Evolutionary conservation across 2,329 filamentous ascomycete species (phyloP).

Genomic region (Samsoniella hepiali): DNA sequence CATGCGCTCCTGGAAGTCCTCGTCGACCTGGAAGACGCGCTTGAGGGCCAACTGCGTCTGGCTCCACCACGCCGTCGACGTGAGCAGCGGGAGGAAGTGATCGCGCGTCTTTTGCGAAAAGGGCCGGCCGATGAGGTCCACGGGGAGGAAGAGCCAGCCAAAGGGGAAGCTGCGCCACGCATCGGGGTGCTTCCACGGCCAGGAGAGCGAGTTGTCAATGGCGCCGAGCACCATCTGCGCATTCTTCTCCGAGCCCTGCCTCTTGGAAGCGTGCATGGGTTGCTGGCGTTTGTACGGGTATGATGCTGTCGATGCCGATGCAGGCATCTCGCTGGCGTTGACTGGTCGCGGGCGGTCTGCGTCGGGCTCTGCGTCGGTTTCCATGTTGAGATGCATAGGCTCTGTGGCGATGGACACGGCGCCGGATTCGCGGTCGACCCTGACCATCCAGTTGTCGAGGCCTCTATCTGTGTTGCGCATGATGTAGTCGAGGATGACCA

Average conservation of each 20-base stretch:
- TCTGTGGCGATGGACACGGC: conserved; percentile 84
- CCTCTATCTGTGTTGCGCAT: conserved; percentile 98
- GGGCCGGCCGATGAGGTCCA: conserved; percentile 91
- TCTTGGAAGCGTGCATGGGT: conserved; percentile 74
- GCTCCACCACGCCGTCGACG: conserved; percentile 94
- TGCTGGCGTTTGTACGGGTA: conserved; percentile 75
- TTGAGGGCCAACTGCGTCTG: conserved; percentile 87
- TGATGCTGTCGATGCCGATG: conserved; percentile 42
- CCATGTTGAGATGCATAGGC: conserved; percentile 65
- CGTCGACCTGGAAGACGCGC: conserved; percentile 83
- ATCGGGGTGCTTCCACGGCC: conserved; percentile 99
- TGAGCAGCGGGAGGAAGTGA: conserved; percentile 93
- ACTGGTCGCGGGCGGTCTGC: conserved; percentile 62
- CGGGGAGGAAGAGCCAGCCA: conserved; percentile 95
- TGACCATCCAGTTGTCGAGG: conserved; percentile 99
- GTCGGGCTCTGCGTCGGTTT: conserved; percentile 40
- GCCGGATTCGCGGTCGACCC: conserved; percentile 81
- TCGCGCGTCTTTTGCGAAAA: conserved; percentile 92
- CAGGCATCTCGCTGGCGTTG: conserved; percentile 43
- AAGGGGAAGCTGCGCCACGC: conserved; percentile 94
- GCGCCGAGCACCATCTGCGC: conserved; percentile 77
- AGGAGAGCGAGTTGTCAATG: conserved; percentile 96
- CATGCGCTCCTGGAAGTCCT: conserved; percentile 98
- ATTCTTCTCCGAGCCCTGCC: conserved; percentile 42
- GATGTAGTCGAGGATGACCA: conserved; percentile 97